Percentiles rank a stretch among this genome's conserved stretches.
phyloP scores from a whole-genome alignment of 257 asterid genomes.

The Plantago elongata region DNA sequence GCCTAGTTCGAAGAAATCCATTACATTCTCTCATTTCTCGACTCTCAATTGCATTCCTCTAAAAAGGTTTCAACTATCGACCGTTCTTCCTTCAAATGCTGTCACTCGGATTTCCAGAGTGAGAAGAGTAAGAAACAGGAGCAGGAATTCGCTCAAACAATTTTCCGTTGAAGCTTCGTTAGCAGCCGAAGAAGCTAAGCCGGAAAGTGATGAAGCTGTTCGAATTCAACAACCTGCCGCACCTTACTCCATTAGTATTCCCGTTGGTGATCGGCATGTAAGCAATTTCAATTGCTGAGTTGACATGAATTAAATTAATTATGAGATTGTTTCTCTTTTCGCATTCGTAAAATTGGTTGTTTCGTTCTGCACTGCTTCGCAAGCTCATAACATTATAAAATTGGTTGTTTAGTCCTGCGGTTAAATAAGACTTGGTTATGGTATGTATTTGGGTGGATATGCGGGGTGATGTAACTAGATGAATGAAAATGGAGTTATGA shows the following conservation, averaged over 20 bases:
- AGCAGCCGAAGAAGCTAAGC: constrained; percentile 25
- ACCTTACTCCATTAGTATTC: constrained; percentile 49
- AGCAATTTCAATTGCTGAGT: background rate
- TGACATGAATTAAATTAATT: background rate
- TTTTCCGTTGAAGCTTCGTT: constrained; percentile 32
- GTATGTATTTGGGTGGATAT: too few relatives aligned
- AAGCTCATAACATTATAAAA: too few relatives aligned
- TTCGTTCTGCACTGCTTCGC: too few relatives aligned
- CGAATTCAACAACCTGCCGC: constrained; percentile 31
- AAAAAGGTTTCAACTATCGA: constrained; percentile 19
- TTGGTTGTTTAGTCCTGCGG: too few relatives aligned
- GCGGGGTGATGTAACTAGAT: too few relatives aligned
- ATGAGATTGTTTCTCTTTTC: too few relatives aligned
- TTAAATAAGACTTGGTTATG: too few relatives aligned
- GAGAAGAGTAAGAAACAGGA: constrained; percentile 23
- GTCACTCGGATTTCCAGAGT: constrained; percentile 24
- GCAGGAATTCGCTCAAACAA: constrained; percentile 19
- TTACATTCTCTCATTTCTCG: constrained; percentile 22
- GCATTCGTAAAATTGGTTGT: background rate
- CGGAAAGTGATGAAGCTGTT: constrained; percentile 28
- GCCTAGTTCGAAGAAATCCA: constrained; percentile 24
- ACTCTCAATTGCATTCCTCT: constrained; percentile 23
- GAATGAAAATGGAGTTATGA: too few relatives aligned
- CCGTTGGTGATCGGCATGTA: constrained; percentile 10
- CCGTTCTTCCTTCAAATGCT: constrained; percentile 29